phyloP scores from a whole-genome alignment of 2,329 filamentous ascomycete species.

The Aureobasidium lini region DNA sequence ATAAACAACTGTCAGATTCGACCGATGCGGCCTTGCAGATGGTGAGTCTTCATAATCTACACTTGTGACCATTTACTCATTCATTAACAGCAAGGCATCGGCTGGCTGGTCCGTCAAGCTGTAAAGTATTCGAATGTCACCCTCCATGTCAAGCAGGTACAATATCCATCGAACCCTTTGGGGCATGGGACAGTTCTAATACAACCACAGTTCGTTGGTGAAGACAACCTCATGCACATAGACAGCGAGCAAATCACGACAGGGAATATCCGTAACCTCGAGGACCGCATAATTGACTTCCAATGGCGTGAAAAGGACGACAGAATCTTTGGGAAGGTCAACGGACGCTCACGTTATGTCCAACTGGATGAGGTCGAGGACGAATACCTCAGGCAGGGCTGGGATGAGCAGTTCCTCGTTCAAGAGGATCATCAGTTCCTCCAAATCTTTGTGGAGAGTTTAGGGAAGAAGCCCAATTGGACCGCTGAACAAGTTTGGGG shows the following conservation, averaged over 20 bases:
- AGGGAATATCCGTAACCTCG: conserved; percentile 60
- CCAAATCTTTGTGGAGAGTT: conserved; percentile 44
- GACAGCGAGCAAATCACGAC: conserved; percentile 66
- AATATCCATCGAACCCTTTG: neutral
- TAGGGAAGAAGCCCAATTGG: conserved; percentile 36
- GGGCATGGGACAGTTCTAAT: neutral
- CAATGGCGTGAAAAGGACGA: conserved; percentile 60
- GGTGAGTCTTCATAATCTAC: conserved; percentile 23
- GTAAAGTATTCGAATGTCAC: conserved; percentile 63
- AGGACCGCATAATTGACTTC: conserved; percentile 52
- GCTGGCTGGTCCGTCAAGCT: conserved; percentile 37
- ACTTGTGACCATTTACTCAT: neutral
- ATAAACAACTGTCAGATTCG: conserved; percentile 64
- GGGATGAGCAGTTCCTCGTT: conserved; percentile 47
- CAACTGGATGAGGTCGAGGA: conserved; percentile 34
- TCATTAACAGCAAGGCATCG: conserved; percentile 32
- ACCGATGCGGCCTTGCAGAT: conserved; percentile 62
- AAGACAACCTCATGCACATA: conserved; percentile 47
- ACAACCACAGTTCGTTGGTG: conserved; percentile 35
- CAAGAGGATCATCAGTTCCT: conserved; percentile 37
- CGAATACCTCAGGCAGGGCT: conserved; percentile 50
- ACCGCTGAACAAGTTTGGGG: conserved; percentile 48
- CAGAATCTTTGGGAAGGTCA: conserved; percentile 69
- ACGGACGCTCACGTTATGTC: conserved; percentile 44
- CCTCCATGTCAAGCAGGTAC: conserved; percentile 45